Conservation (phyloP, 2,329 filamentous ascomycete species). For the Clonostachys byssicola region DNA sequence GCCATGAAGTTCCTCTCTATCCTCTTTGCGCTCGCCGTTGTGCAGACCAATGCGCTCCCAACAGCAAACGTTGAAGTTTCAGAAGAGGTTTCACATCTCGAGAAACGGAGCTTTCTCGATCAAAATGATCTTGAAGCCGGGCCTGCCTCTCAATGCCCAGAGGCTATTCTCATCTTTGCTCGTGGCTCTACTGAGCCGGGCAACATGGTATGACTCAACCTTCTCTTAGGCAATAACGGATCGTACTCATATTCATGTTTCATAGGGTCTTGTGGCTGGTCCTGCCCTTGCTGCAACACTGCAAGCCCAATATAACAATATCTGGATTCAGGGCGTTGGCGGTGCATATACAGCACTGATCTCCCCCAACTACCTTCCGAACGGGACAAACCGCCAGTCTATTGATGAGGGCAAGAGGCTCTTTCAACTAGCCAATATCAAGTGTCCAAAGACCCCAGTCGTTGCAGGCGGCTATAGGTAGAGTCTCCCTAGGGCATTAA, state of each 20-base stretch:
- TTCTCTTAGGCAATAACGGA: too few species aligned
- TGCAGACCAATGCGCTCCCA: too few species aligned
- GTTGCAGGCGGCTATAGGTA: slow-evolving; percentile 30
- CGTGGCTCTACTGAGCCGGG: slow-evolving; percentile 29
- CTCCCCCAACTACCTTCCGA: slow-evolving; percentile 25
- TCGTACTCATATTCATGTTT: too few species aligned
- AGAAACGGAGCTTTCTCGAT: slow-evolving; percentile 9
- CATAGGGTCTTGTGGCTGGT: slow-evolving; percentile 9
- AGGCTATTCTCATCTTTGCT: slow-evolving; percentile 31
- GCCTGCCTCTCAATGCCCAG: slow-evolving; percentile 19
- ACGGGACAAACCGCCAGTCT: slow-evolving; percentile 25
- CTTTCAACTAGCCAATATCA: slow-evolving; percentile 30
- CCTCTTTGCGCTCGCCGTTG: too few species aligned
- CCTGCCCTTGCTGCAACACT: slow-evolving; percentile 19
- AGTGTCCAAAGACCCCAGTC: slow-evolving; percentile 36
- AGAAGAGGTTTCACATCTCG: neutral
- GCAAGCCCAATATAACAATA: slow-evolving; percentile 14
- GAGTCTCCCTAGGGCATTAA: neutral
- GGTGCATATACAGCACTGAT: slow-evolving; percentile 29
- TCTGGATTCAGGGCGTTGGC: slow-evolving; percentile 40
- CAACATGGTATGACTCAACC: slow-evolving; percentile 23
- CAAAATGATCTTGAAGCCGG: slow-evolving; percentile 20
- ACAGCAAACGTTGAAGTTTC: too few species aligned
- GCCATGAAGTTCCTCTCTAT: too few species aligned
- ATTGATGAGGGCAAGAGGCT: slow-evolving; percentile 34